phyloP scores from a whole-genome alignment of 2,329 filamentous ascomycete genomes.

The Pseudogymnoascus sp. region DNA sequence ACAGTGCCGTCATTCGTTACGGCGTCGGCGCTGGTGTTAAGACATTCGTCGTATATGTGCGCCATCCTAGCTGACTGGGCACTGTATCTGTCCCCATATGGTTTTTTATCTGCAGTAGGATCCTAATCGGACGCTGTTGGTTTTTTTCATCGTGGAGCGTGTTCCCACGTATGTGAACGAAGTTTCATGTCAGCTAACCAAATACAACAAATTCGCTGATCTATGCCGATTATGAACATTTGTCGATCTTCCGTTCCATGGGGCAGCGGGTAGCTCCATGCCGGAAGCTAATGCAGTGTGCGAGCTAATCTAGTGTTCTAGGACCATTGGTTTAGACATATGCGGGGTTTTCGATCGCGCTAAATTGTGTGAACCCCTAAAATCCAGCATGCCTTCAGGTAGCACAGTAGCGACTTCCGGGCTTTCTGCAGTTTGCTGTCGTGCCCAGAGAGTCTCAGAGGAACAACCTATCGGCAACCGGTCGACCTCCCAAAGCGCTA shows the following conservation, averaged over 20 bases:
- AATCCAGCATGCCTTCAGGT: background rate
- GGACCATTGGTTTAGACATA: too few species aligned
- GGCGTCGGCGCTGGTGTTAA: background rate
- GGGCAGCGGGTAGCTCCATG: background rate
- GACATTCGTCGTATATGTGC: background rate
- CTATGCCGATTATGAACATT: background rate
- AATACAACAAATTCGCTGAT: background rate
- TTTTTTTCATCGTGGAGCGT: background rate
- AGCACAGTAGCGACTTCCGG: background rate
- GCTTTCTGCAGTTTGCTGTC: background rate
- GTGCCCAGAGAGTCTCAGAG: background rate
- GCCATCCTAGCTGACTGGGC: background rate
- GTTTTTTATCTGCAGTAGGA: background rate
- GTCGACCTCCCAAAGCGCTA: background rate
- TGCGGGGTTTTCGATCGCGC: background rate
- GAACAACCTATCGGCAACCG: background rate
- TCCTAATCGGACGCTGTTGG: background rate
- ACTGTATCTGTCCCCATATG: background rate
- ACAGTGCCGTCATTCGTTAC: too few species aligned
- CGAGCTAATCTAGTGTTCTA: too few species aligned
- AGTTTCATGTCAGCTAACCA: background rate
- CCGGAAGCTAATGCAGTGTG: background rate
- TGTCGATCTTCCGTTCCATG: background rate
- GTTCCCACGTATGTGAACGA: background rate
- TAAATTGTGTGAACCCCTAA: background rate